phyloP scores from a whole-genome alignment of 257 asterid species.

The Paraleonurus japonicus region DNA sequence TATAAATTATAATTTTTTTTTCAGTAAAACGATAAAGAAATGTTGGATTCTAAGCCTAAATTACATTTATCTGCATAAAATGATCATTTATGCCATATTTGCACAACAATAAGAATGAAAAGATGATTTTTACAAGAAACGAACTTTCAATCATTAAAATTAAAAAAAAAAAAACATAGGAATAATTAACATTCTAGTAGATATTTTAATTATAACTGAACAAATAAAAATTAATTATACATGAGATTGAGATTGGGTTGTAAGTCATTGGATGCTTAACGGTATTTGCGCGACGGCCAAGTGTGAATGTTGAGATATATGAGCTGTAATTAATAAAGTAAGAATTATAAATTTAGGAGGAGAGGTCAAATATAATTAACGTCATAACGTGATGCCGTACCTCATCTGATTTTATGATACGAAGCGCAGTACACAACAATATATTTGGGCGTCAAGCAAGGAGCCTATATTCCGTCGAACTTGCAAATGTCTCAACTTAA shows the following conservation, averaged over 20 bases:
- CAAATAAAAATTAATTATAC: neutral
- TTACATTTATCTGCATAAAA: too few relatives aligned
- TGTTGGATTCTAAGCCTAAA: too few relatives aligned
- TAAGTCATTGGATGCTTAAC: slow-evolving; percentile 31
- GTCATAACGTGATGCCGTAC: slow-evolving; percentile 30
- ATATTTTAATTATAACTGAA: neutral
- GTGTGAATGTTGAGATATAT: too few relatives aligned
- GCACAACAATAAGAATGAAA: neutral
- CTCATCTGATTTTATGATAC: slow-evolving; percentile 19
- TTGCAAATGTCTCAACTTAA: slow-evolving; percentile 22
- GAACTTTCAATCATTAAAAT: too few relatives aligned
- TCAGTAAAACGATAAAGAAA: too few relatives aligned
- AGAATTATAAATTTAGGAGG: too few relatives aligned
- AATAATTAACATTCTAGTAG: neutral
- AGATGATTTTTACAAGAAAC: too few relatives aligned
- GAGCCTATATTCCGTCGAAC: slow-evolving; percentile 31
- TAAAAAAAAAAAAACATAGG: neutral
- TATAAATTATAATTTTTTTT: too few relatives aligned
- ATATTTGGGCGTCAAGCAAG: slow-evolving; percentile 31
- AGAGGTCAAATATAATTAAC: neutral
- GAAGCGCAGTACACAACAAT: slow-evolving; percentile 13
- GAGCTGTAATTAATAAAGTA: too few relatives aligned
- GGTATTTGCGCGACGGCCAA: slow-evolving; percentile 28
- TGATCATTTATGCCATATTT: neutral
- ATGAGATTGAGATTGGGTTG: slow-evolving; percentile 6